A percentile compares a stretch with the other conserved stretches of the same genome.
Evolutionary conservation across 1,284 basidiomycete genomes (phyloP).

Genomic region (Xerocomus alliaceus): DNA sequence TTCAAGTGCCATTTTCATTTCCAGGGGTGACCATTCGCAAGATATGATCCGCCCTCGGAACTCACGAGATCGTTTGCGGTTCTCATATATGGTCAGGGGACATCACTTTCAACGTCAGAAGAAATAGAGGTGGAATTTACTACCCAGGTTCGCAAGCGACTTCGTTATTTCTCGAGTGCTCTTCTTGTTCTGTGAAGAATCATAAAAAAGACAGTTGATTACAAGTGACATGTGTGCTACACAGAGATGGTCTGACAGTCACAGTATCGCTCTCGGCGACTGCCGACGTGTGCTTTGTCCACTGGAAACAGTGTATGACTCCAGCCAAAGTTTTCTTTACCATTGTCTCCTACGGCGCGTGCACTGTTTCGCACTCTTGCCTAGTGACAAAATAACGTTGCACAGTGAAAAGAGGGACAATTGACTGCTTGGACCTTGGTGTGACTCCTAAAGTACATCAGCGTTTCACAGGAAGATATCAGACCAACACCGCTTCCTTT

Average conservation of each 20-base stretch:
- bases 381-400: not conserved
- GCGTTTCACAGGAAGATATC: not conserved
- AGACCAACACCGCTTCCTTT: constrained; percentile 2
- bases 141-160: too few species aligned
- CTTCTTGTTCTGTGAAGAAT: not conserved
- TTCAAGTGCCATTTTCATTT: too few species aligned
- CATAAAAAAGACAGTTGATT: not conserved
- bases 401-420: not conserved
- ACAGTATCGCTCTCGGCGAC: not conserved
- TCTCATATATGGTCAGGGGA: not conserved
- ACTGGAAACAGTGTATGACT: not conserved
- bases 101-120: not conserved
- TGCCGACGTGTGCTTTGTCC: constrained; percentile 1
- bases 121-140: not conserved
- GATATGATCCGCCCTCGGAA: too few species aligned
- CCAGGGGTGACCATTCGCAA: too few species aligned
- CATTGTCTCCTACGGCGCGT: not conserved
- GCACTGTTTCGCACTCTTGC: too few species aligned
- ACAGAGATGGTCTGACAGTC: not conserved
- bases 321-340: not conserved
- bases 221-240: not conserved
- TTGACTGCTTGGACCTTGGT: not conserved
- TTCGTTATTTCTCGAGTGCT: too few species aligned
- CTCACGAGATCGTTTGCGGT: too few species aligned
- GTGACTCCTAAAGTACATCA: too few species aligned